Evolutionary conservation across 2,329 filamentous ascomycete genomes (phyloP), one percentile per base, ranked within the genome.

Genomic region (Shiraia bambusicola): DNA sequence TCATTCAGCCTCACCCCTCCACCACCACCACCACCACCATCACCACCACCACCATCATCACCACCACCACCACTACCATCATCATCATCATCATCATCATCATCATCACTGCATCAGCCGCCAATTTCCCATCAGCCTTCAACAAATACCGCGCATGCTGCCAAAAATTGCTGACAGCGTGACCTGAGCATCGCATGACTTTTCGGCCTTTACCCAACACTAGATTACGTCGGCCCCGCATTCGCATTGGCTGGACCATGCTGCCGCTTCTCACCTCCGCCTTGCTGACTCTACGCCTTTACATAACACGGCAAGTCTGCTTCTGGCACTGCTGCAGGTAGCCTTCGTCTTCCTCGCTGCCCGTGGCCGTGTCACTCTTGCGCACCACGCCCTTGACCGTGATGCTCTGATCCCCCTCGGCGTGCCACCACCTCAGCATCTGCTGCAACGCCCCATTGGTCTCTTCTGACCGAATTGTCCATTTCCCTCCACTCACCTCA

Each of bases 351-450:
- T 89, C 87, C 4, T 82, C 81, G 3, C 77, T 78, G 2, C 79
- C 82, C 30, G 66, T 49, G 35, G 54, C 65, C 26, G 54, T 59
- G 4, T 69, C 69, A 34, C 68, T 65, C 55, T 77, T 84, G 56
- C 85, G 79, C 56, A 86, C 82, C 14, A 88, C 72, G 0, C 93
- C 93, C 14, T 79, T 83, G 7, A 96, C 77, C 48, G 79, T 86
- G 40, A 98, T 76, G 34, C 74, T 83, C 70, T 97, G 92, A 54
- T 90, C 82, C 2, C 92, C 93, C 41, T 86, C 84, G 1, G 81
- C 82, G 70, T 98, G 91, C 91, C 92, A 96, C 93, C 93, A 98
- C 56, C 81, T 82, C 50, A 98, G 71, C 50, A 80, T 80, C 72
- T 96, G 92, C 46, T 89, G 74, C 54, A 82, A 73, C 4, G 81